phyloP scores from a whole-genome alignment of 2,329 filamentous ascomycete species.

The Tricladium varicosporioides region DNA sequence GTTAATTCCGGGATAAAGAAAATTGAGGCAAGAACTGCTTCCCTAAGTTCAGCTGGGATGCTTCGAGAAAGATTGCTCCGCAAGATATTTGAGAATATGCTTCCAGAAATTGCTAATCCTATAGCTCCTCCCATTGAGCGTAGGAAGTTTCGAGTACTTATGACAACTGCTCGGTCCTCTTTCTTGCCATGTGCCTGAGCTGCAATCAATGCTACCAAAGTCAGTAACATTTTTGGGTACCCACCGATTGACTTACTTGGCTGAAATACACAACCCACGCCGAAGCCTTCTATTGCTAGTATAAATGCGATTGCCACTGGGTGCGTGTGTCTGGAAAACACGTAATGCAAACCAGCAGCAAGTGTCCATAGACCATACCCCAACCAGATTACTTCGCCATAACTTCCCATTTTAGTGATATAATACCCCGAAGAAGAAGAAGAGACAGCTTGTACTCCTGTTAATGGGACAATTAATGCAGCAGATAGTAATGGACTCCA shows the following conservation, averaged over 20 bases:
- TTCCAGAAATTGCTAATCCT: slow-evolving; percentile 21
- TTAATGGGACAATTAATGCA: slow-evolving; percentile 26
- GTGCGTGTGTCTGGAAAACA: slow-evolving; percentile 26
- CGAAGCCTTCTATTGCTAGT: slow-evolving; percentile 29
- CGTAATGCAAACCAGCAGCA: slow-evolving; percentile 27
- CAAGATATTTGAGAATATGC: not conserved
- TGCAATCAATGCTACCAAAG: slow-evolving; percentile 27
- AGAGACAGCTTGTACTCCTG: slow-evolving; percentile 26
- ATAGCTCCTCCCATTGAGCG: slow-evolving; percentile 26
- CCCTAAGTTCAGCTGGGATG: not conserved
- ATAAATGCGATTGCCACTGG: slow-evolving; percentile 22
- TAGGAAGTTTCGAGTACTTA: slow-evolving; percentile 27
- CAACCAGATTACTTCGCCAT: slow-evolving; percentile 21
- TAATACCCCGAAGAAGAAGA: slow-evolving; percentile 24
- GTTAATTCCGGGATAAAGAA: not conserved
- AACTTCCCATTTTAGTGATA: slow-evolving; percentile 26
- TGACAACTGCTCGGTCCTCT: slow-evolving; percentile 29
- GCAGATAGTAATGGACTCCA: slow-evolving; percentile 27
- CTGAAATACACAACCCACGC: slow-evolving; percentile 31
- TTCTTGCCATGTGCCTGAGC: slow-evolving; percentile 27
- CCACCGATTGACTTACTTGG: slow-evolving; percentile 19
- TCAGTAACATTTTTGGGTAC: not conserved
- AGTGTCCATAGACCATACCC: slow-evolving; percentile 28
- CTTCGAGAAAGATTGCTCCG: not conserved
- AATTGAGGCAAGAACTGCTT: not conserved